These are phyloP conservation scores for Neofusicoccum laricinum DNA, from an alignment of 2,329 filamentous ascomycete species.

Conservation along the genomic window DNA sequence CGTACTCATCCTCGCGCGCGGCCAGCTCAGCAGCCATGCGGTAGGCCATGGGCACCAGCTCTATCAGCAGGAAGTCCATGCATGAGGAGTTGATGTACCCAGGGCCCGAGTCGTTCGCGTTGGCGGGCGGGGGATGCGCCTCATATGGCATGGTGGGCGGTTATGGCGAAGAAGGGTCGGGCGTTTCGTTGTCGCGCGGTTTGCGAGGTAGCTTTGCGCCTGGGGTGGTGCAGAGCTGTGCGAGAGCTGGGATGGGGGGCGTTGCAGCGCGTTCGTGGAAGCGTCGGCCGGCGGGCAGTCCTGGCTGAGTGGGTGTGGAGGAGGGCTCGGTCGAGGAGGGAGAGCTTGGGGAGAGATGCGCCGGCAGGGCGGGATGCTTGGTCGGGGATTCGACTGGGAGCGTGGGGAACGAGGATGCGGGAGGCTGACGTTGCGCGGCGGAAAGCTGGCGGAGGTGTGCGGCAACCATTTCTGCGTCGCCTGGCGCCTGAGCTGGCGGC, in stretches of 20 bases:
- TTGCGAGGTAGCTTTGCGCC: conserved; percentile 65
- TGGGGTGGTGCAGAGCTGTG: conserved; percentile 67
- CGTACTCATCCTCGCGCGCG: conserved; percentile 43
- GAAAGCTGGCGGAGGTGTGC: conserved; percentile 63
- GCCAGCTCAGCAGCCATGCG: conserved; percentile 75
- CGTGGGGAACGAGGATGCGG: conserved; percentile 14
- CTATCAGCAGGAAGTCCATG: conserved; percentile 92
- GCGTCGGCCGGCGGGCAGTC: conserved; percentile 1
- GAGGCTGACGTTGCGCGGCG: conserved; percentile 12
- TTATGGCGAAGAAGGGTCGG: neutral
- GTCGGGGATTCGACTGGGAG: conserved; percentile 16
- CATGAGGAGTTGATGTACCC: conserved; percentile 79
- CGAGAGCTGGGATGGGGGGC: conserved; percentile 30
- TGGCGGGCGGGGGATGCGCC: neutral
- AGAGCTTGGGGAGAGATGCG: no score
- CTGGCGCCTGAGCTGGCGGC: no score
- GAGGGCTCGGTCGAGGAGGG: neutral
- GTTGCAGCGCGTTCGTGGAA: conserved; percentile 9
- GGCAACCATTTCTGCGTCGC: conserved; percentile 60
- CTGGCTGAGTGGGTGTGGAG: neutral
- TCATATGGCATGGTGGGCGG: neutral
- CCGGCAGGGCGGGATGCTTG: neutral
- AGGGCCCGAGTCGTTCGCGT: neutral
- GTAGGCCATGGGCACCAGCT: conserved; percentile 92
- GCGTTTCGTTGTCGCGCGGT: conserved; percentile 45